Evolutionary conservation across 345 rosid species (phyloP), one percentile per base, ranked within the genome.

Genomic region (Brassica incana): DNA sequence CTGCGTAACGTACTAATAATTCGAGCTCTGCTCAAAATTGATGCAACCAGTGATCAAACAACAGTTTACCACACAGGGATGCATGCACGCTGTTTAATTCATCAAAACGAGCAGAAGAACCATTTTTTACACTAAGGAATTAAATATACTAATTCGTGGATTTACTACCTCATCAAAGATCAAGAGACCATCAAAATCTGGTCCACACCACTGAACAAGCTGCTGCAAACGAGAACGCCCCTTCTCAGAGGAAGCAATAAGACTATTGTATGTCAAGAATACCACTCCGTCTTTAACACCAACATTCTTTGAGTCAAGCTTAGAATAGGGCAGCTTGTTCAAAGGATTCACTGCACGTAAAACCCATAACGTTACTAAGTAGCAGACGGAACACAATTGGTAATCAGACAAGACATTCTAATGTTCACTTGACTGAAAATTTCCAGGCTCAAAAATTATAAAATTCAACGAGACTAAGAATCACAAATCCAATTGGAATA

Each of bases 241-340:
- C 83, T 88, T 95, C 87, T 95, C 99, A 77, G 99, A 95, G 82
- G 98, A 95, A 67, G 99, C 99, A 87, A 95, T 95, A 56, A 95
- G 98, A 80, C 99, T 95, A 84, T 84, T 95, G 81, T 95, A 95
- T 71, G 99, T 95, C 90, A 89, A 82, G 86, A 95, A 95, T 50
- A 92, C 86, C 60, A 91, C 99, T 79, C 99, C 99, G 62, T 92
- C 94, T 83, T 62, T 90, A 84, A 95, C 78, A 75, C 99, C 98
- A 35, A 91, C 94, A 72, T 91, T 86, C 86, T 88, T 95, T 43
- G 98, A 90, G 82, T 95, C 99, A 81, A 95, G 97, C 88, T 95
- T 95, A 73, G 97, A 89, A 88, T 95, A 95, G 11, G 98, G 92
- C 66, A 95, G 85, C 88, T 95, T 95, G 88, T 95, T 95, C 88